A percentile compares a stretch with the other conserved stretches of the same genome.
Evolutionary conservation across 345 rosid genomes (phyloP).

Genomic region (Fremontodendron californicum): DNA sequence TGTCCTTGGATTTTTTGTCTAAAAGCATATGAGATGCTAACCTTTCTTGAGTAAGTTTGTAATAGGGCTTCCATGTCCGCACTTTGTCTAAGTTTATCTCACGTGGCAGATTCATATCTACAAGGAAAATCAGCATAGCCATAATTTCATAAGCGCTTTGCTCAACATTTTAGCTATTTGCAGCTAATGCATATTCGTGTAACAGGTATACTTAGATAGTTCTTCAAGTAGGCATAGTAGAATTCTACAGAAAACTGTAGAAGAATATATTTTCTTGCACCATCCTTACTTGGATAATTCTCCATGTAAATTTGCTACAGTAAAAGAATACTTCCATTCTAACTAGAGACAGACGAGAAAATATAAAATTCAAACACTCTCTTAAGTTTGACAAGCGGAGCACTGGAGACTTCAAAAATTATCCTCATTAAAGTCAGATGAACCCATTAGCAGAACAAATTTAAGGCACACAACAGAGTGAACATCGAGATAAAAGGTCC

Average conservation of each 20-base stretch:
- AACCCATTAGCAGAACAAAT: not conserved
- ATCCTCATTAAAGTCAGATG: not conserved
- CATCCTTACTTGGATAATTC: not conserved
- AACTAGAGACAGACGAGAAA: not conserved
- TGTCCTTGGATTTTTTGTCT: slow-evolving; percentile 37
- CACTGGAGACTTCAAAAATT: not conserved
- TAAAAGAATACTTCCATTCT: not conserved
- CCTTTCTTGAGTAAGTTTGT: slow-evolving; percentile 50
- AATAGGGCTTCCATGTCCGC: slow-evolving; percentile 87
- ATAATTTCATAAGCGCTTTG: not conserved
- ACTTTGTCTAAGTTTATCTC: slow-evolving; percentile 93
- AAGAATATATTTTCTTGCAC: not conserved
- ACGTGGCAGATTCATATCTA: slow-evolving; percentile 61
- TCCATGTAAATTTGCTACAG: not conserved
- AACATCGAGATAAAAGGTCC: not conserved
- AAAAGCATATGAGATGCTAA: slow-evolving; percentile 49
- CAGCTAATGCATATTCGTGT: not conserved
- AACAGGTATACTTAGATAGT: not conserved
- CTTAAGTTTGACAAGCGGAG: not conserved
- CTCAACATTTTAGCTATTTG: not conserved
- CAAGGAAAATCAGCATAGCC: slow-evolving; percentile 22
- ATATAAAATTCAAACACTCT: not conserved
- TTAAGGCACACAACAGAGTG: not conserved
- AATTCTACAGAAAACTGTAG: not conserved
- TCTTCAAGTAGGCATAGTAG: slow-evolving; percentile 1